Base-by-base conservation (phyloP, 495 filamentous ascomycete genomes). In the Penicillium verhagenii region DNA sequence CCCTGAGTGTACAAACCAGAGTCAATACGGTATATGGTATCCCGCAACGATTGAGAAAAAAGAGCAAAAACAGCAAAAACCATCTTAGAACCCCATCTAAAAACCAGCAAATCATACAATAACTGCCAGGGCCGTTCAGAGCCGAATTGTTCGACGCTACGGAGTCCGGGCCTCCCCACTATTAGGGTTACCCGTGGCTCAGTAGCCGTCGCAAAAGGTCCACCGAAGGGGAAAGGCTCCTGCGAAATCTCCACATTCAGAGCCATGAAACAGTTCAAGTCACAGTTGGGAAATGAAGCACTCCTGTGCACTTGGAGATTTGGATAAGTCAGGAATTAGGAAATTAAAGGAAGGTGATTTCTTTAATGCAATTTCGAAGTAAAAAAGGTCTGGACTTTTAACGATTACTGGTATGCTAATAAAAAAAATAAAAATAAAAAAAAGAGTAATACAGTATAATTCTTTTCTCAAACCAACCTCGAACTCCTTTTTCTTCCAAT, bases 171-270 rank as follows among this genome's bases (percentile, higher is more conserved):
- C 49, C 16, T 28, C 11, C 21, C 43, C 33, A 35, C 23, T 45
- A 23, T 56, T 49, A 49, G 53, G 54, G 57, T 40, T 47, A 54
- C 53, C 50, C 48, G 47, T 55, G 40, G 52, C 52, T 43, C 48
- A 28, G 48, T 18, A 43, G 14, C 49, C 43, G 47, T 44, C 35
- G 14, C 44, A 18, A n/a, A n/a, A 10, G 39, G 25, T 5, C 46
- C 21, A 38, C 44, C 53, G 37, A 50, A 49, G 43, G 31, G 21
- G 40, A 5, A 31, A 43, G 56, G 48, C 57, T 60, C 57, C 57
- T 60, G n/a, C 45, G 52, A 60, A 60, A 50, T 60, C 57, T 60
- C 57, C 57, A 60, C 57, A 60, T 55, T n/a, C 35, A 25, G 43
- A 28, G 39, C 49, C 31, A 50, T 58, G 59, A 61, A 58, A 57